Evolutionary conservation across 164 flowering plant species (phyloP), one percentile per base, ranked within the genome.

Genomic region (Santalum album): DNA sequence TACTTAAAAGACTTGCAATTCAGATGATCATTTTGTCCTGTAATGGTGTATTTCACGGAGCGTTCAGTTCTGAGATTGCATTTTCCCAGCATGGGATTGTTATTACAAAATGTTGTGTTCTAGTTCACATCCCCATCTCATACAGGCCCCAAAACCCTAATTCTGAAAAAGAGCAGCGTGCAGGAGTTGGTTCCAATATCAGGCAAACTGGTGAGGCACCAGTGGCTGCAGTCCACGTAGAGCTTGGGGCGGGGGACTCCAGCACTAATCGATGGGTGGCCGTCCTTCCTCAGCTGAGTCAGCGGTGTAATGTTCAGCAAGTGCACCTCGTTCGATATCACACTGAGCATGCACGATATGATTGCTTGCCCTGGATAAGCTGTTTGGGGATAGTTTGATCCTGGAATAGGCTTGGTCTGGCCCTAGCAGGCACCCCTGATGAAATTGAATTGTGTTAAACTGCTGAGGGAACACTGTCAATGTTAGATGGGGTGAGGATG

Each of bases 391-490:
- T 63, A 63, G 12, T 36, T 48, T n/a, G 59, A 49, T 12, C 72
- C 72, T 1, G 9, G 7, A 18, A 68, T 32, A 4, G 68, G 67
- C 43, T 18, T 23, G 27, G 35, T 63, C 35, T 68, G 64, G 21
- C 68, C 59, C 22, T 46, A 1, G 40, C 72, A 68, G 12, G 9
- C 9, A 29, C 34, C 34, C 34, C 34, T 29, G n/a, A n/a, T n/a
- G n/a, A n/a, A n/a, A n/a, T n/a, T n/a, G n/a, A n/a, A 19, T 11
- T 20, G 25, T 23, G 25, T 23, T n/a, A 29, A 29, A 29, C 34
- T 29, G n/a, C n/a, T n/a, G n/a, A n/a, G n/a, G n/a, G n/a, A n/a
- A n/a, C 67, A 51, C 71, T 67, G 66, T 65, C 63, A 75, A 29
- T 29, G 9, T 3, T 29, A 3, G 34, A 29, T 29, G 6, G 34